Evolutionary conservation across 768 basidiomycete genomes (phyloP).

Genomic region (Boletus pseudo-olivaceus): DNA sequence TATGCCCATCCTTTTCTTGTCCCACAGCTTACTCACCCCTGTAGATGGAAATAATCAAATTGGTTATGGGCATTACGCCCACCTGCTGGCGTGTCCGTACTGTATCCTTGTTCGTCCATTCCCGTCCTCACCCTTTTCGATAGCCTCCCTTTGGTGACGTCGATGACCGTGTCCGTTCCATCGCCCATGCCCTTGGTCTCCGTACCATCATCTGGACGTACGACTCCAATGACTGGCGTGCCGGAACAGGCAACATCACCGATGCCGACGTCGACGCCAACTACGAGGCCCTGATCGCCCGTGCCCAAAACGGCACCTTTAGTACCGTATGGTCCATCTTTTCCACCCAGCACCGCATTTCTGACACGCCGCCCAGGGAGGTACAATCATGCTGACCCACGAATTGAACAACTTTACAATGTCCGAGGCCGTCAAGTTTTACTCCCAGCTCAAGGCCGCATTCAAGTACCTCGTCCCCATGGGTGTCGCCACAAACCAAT

Average conservation of each 20-base stretch:
- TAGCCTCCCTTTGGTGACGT: conserved; percentile 66
- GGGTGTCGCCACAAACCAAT: conserved; percentile 47
- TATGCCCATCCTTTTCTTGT: conserved; percentile 4
- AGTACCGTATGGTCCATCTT: conserved; percentile 27
- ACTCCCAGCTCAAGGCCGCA: conserved; percentile 40
- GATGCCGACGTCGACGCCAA: conserved; percentile 46
- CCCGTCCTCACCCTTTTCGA: neutral
- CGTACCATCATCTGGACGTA: conserved; percentile 72
- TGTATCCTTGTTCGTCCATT: neutral
- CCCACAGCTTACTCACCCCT: neutral
- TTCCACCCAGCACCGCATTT: neutral
- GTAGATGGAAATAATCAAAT: conserved; percentile 52
- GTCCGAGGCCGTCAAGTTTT: conserved; percentile 53
- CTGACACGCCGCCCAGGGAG: conserved; percentile 30
- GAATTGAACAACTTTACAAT: conserved; percentile 62
- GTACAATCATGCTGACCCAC: conserved; percentile 54
- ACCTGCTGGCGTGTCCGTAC: conserved; percentile 55
- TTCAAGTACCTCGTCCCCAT: conserved; percentile 54
- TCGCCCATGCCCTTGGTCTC: conserved; percentile 63
- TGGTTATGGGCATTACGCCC: conserved; percentile 53
- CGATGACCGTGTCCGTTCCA: conserved; percentile 73
- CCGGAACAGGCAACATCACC: conserved; percentile 44
- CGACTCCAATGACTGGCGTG: conserved; percentile 74
- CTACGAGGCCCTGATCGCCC: conserved; percentile 51
- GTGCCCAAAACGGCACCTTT: conserved; percentile 43